A percentile compares a stretch with the other conserved stretches of the same genome.
Evolutionary conservation across 2,329 filamentous ascomycete species (phyloP).

Genomic region (Cladosporium halotolerans): DNA sequence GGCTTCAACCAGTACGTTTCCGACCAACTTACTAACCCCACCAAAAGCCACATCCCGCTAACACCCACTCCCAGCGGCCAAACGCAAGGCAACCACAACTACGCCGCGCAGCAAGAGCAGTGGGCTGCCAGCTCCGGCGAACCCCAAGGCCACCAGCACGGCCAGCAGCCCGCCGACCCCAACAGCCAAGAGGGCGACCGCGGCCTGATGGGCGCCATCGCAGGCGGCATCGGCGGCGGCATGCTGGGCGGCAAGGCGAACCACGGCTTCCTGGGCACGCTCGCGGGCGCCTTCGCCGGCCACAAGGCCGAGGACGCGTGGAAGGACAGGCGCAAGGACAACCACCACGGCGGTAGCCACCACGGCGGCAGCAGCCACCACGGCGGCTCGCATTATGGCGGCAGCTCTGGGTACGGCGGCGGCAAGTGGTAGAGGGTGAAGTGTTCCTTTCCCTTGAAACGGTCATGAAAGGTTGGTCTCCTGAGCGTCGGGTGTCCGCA

Average conservation of each 20-base stretch:
- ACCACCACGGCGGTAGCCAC: constrained; percentile 11
- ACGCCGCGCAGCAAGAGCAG: constrained; percentile 10
- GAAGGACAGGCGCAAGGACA: constrained; percentile 37
- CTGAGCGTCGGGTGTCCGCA: not conserved
- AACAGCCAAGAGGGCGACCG: constrained; percentile 48
- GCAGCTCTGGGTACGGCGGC: constrained; percentile 1
- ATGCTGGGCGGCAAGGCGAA: constrained; percentile 51
- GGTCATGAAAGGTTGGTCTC: not conserved
- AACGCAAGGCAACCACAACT: constrained; percentile 18
- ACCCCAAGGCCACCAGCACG: constrained; percentile 32
- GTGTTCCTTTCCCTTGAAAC: not conserved
- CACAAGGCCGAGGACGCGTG: constrained; percentile 49
- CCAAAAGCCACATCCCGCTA: not conserved
- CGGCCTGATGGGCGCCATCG: constrained; percentile 51
- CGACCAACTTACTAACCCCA: not conserved
- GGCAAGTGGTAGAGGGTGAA: constrained; percentile 4
- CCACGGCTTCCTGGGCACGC: constrained; percentile 52
- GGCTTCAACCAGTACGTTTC: constrained; percentile 15
- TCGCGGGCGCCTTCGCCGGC: constrained; percentile 53
- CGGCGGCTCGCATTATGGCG: not conserved
- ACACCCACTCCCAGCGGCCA: constrained; percentile 17
- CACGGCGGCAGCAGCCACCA: constrained; percentile 4
- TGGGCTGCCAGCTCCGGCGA: constrained; percentile 26
- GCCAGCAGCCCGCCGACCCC: constrained; percentile 36
- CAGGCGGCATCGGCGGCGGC: constrained; percentile 52